These are phyloP conservation scores for Pterulicium gracile DNA, from an alignment of 1,284 basidiomycete genomes.

Conservation along the genomic window DNA sequence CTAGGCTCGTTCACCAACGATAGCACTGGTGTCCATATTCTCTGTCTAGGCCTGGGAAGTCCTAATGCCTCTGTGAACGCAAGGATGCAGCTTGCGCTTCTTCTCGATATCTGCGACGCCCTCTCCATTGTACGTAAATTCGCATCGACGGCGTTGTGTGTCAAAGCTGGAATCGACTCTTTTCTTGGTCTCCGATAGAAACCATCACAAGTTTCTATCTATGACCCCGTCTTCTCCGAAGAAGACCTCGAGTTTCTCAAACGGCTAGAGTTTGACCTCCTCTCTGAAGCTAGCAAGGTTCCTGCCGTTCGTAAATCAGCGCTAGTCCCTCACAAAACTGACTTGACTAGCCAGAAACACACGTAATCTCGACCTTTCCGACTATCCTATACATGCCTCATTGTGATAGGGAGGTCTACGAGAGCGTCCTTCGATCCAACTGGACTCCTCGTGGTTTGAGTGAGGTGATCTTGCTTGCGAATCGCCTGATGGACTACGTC, in stretches of 20 bases:
- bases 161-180: slow-evolving; percentile 2
- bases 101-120: slow-evolving; percentile 40
- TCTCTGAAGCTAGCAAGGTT: slow-evolving; percentile 37
- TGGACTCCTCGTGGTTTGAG: slow-evolving; percentile 32
- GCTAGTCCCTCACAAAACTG: slow-evolving; percentile 8
- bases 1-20: too few relatives aligned
- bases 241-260: slow-evolving; percentile 43
- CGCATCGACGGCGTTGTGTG: slow-evolving; percentile 3
- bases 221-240: slow-evolving; percentile 61
- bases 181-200: slow-evolving; percentile 24
- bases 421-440: slow-evolving; percentile 50
- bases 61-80: slow-evolving; percentile 48
- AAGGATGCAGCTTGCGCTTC: slow-evolving; percentile 55
- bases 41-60: slow-evolving; percentile 66
- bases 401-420: slow-evolving; percentile 61
- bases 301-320: slow-evolving; percentile 5
- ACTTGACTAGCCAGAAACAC: slow-evolving; percentile 25
- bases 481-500: slow-evolving; percentile 31
- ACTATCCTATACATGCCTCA: slow-evolving; percentile 71
- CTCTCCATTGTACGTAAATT: slow-evolving; percentile 47
- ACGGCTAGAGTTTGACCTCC: slow-evolving; percentile 34
- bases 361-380: slow-evolving; percentile 23
- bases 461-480: slow-evolving; percentile 27
- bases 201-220: slow-evolving; percentile 36
- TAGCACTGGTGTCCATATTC: slow-evolving; percentile 13